Evolutionary conservation across 495 filamentous ascomycete species (phyloP).

Genomic region (Aspergillus leporis): DNA sequence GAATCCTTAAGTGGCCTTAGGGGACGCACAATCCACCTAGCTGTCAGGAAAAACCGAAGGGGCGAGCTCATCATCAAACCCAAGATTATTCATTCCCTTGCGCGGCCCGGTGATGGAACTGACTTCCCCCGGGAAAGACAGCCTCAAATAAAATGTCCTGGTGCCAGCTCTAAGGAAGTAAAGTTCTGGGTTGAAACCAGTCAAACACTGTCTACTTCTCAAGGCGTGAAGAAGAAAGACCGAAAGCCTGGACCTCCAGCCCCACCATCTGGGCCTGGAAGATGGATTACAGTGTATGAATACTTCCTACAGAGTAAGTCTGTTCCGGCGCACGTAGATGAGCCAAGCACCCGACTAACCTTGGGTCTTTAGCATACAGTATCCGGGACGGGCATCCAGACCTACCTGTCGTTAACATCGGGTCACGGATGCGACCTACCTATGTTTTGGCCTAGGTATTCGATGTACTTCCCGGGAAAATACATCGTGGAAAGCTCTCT

Average conservation of each 20-base stretch:
- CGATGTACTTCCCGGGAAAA: constrained; percentile 62
- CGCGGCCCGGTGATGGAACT: constrained; percentile 34
- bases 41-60: constrained; percentile 27
- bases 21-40: constrained; percentile 34
- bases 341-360: not conserved
- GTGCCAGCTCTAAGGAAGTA: constrained; percentile 41
- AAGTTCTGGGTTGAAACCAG: constrained; percentile 34
- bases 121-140: constrained; percentile 13
- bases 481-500: constrained; percentile 50
- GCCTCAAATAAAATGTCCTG: not conserved
- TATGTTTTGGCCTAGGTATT: constrained; percentile 68
- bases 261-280: constrained; percentile 21
- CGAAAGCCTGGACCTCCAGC: not conserved
- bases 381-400: constrained; percentile 32
- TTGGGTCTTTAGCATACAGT: constrained; percentile 27
- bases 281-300: constrained; percentile 48
- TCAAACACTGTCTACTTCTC: not conserved
- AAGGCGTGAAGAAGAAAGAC: not conserved
- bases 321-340: not conserved
- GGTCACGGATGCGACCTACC: constrained; percentile 51
- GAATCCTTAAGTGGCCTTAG: constrained; percentile 44
- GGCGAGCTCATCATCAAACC: constrained; percentile 28
- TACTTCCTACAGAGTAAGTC: constrained; percentile 49
- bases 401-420: constrained; percentile 68
- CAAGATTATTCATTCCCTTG: constrained; percentile 47